Evolutionary conservation across 2,329 filamentous ascomycete genomes (phyloP).

Genomic region (Penicillium sp.): DNA sequence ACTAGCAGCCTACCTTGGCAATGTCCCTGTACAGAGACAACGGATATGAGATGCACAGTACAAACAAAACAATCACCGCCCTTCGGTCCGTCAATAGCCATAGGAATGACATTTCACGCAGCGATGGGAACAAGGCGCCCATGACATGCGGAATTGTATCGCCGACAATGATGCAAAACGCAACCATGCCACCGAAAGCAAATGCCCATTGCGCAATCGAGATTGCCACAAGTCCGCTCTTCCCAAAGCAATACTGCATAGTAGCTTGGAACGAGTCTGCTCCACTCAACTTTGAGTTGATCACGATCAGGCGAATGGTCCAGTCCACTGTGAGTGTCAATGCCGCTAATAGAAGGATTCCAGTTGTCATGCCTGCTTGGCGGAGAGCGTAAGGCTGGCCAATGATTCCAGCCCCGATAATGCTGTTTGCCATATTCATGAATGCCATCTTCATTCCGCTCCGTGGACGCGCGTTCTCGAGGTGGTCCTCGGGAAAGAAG

Average conservation of each 20-base stretch:
- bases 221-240: slow-evolving; percentile 83
- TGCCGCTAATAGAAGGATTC: slow-evolving; percentile 71
- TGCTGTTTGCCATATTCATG: slow-evolving; percentile 99
- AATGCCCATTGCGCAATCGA: slow-evolving; percentile 94
- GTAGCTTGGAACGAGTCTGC: slow-evolving; percentile 94
- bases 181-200: slow-evolving; percentile 98
- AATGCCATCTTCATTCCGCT: slow-evolving; percentile 85
- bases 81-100: slow-evolving; percentile 79
- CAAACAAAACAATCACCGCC: slow-evolving; percentile 84
- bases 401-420: slow-evolving; percentile 76
- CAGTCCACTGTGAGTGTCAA: slow-evolving; percentile 90
- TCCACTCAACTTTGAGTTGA: slow-evolving; percentile 95
- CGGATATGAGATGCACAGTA: slow-evolving; percentile 83
- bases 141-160: slow-evolving; percentile 94
- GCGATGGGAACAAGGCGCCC: slow-evolving; percentile 73
- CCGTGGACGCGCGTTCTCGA: slow-evolving; percentile 70
- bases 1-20: slow-evolving; percentile 68
- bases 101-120: slow-evolving; percentile 72
- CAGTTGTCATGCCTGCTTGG: slow-evolving; percentile 83
- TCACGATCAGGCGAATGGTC: slow-evolving; percentile 95
- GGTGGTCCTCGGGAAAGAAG: slow-evolving; percentile 58
- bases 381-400: slow-evolving; percentile 94
- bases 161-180: slow-evolving; percentile 95
- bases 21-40: slow-evolving; percentile 95
- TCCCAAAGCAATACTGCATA: slow-evolving; percentile 92